Base-by-base conservation (phyloP, 345 rosid genomes). In the Aquilaria yunnanensis region DNA sequence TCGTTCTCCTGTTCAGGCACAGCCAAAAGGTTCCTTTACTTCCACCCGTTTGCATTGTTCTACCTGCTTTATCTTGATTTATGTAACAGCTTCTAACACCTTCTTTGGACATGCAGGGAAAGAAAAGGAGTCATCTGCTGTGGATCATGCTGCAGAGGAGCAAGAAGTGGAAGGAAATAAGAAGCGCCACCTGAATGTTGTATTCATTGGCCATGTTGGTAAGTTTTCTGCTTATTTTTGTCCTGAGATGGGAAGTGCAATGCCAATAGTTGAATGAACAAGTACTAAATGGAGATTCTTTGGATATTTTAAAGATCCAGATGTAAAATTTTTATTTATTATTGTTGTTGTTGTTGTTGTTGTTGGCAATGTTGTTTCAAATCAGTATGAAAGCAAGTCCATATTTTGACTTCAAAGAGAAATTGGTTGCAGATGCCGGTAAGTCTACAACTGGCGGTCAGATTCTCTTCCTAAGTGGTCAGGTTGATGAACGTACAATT, bases 171-270 rank as follows among this genome's bases (percentile, higher is more conserved):
- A 81, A 70, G 80, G 71, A 56, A 72, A 78, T 13, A 75, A 65
- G 58, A 94, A 88, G 67, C 84, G 97, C 12, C 99, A 94, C 67
- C 72, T 94, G 80, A 94, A 94, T 75, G 96, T 88, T 32, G 98
- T 94, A 34, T 94, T 90, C 77, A 93, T 93, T 62, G 99, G 99
- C 53, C 97, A 92, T 79, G 99, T 94, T 76, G 99, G 99, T 94
- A 84, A 54, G 99, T 72, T 14, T 65, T 59, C 60, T 33, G 5
- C 53, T 32, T 5, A 37, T 37, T 23, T 23, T 23, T 23, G 23
- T 23, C 23, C 23, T 23, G 23, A 23, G 23, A 23, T 23, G 23
- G 23, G 23, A 23, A 23, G 23, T 23, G 23, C 23, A 23, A 23
- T 23, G 23, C 23, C 23, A 23, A 23, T 23, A 23, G 23, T 23